phyloP scores from a whole-genome alignment of 2,329 filamentous ascomycete species.

The Fusarium sp. region DNA sequence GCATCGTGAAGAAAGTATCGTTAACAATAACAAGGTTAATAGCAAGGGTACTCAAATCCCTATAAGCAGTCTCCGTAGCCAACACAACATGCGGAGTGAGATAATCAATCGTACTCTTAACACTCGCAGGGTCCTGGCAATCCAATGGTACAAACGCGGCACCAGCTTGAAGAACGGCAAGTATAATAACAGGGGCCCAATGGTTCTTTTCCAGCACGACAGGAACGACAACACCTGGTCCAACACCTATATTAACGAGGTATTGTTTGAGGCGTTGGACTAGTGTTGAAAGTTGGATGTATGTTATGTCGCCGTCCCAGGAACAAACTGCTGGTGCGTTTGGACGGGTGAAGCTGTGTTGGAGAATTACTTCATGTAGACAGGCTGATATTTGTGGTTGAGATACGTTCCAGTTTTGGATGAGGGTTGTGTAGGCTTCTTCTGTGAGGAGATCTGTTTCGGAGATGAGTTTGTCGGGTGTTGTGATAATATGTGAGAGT shows the following conservation, averaged over 20 bases:
- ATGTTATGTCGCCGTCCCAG: slow-evolving; percentile 59
- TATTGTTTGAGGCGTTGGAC: slow-evolving; percentile 55
- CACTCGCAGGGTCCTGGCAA: slow-evolving; percentile 55
- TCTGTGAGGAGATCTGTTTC: slow-evolving; percentile 66
- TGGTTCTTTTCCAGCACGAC: slow-evolving; percentile 77
- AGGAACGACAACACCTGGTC: slow-evolving; percentile 67
- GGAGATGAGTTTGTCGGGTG: slow-evolving; percentile 55
- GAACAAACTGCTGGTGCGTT: slow-evolving; percentile 56
- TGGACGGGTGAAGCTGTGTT: slow-evolving; percentile 53
- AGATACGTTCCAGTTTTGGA: slow-evolving; percentile 61
- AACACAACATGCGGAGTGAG: slow-evolving; percentile 59
- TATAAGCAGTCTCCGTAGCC: slow-evolving; percentile 56
- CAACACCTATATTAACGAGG: slow-evolving; percentile 63
- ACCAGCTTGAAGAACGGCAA: slow-evolving; percentile 73
- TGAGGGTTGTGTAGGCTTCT: slow-evolving; percentile 64
- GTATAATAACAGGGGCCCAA: slow-evolving; percentile 74
- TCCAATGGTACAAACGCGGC: slow-evolving; percentile 64
- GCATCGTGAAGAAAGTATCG: slow-evolving; percentile 53
- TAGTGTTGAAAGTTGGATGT: slow-evolving; percentile 53
- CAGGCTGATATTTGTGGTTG: slow-evolving; percentile 54
- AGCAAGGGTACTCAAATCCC: slow-evolving; percentile 53
- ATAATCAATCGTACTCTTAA: slow-evolving; percentile 56
- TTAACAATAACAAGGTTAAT: slow-evolving; percentile 57
- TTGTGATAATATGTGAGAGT: slow-evolving; percentile 58
- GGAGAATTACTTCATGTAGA: slow-evolving; percentile 59